Conservation (phyloP, 2,329 filamentous ascomycete genomes). For the Colletotrichum lindemuthianum region DNA sequence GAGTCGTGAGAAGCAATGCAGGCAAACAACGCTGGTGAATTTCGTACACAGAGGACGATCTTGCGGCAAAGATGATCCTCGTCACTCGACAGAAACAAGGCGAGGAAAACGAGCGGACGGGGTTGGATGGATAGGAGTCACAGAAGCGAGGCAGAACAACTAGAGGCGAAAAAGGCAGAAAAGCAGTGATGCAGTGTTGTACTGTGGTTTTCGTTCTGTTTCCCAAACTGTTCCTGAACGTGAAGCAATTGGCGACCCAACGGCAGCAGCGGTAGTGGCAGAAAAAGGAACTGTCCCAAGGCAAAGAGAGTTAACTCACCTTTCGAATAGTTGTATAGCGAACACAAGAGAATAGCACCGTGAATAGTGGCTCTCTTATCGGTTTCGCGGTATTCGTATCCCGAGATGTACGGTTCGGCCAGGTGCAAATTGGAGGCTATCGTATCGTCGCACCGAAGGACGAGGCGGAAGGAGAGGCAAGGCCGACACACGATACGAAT, state of each 20-base stretch:
- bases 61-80: constrained; percentile 6
- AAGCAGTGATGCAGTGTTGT: constrained; percentile 12
- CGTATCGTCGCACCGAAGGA: constrained; percentile 20
- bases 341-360: constrained; percentile 16
- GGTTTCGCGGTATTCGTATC: neutral
- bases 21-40: constrained; percentile 24
- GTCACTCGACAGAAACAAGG: constrained; percentile 6
- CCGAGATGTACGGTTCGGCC: neutral
- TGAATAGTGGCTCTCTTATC: constrained; percentile 24
- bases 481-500: neutral
- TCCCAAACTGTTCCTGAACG: constrained; percentile 8
- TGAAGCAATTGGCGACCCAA: constrained; percentile 4
- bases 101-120: constrained; percentile 9
- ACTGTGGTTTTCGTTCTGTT: constrained; percentile 15
- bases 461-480: constrained; percentile 9
- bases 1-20: constrained; percentile 17
- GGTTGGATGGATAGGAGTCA: constrained; percentile 24
- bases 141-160: constrained; percentile 23
- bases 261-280: neutral
- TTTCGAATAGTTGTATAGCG: constrained; percentile 1
- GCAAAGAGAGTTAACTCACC: constrained; percentile 29
- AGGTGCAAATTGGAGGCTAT: neutral
- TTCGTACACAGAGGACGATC: constrained; percentile 1
- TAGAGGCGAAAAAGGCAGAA: constrained; percentile 23
- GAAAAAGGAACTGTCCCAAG: constrained; percentile 1